Evolutionary conservation across 148 eudicot genomes (phyloP), one percentile per base, ranked within the genome.

Genomic region (Vaccinium macrocarpon): DNA sequence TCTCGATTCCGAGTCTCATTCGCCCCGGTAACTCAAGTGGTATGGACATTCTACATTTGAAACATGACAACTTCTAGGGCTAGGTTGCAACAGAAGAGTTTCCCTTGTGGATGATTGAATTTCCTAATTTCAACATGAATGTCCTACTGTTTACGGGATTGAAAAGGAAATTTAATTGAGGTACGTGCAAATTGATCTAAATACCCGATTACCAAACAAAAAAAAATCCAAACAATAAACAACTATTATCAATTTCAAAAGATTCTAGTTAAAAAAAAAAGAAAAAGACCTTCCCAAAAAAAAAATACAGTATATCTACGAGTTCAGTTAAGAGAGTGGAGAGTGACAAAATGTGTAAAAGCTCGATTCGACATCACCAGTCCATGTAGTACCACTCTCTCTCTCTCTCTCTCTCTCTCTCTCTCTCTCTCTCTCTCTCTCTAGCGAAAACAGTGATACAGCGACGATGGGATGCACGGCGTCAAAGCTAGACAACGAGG

Each of bases 401-500:
- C 64, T 55, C 62, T 55, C 70, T 35, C 52, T 27, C 56, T 55
- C 76, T 80, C 51, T 80, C 50, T 50, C 83, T 66, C 59, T 27
- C 59, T 49, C 48, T 29, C 18, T 51, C 78, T 14, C 84, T 19
- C 76, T 1, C 11, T 29, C 18, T 29, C 16, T 32, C 73, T 32
- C 77, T 55, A 25, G 42, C 76, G 25, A 21, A 38, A 74, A 4
- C 35, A 32, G 51, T 29, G 84, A 14, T 21, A 19, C 27, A 5
- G 78, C 2, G 27, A 42, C n/a, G n/a, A 46, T 35, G 98, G 99
- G 99, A 6, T 97, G 99, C 86, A 81, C 96, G 51, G 93, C 95
- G 23, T 97, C 99, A 14, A 97, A 95, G 81, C 93, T 97, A 5
- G 97, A 93, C 87, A 93, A 94, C 89, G 99, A 97, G 84, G 99